Evolutionary conservation across 306 rosid genomes (phyloP).

Genomic region (Morella rubra): DNA sequence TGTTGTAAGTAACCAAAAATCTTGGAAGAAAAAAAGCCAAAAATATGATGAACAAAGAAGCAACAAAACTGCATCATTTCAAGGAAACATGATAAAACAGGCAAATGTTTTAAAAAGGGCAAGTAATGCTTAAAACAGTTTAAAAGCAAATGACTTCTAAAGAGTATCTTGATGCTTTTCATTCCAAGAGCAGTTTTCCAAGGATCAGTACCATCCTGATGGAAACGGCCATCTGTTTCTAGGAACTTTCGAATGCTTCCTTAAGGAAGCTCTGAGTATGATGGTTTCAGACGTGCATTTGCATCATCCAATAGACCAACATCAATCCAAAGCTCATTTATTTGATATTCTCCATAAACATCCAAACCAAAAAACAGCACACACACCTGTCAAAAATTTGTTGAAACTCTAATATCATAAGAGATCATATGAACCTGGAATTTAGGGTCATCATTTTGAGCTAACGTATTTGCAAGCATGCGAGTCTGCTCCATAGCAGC

Average conservation of each 20-base stretch:
- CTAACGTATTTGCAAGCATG: conserved; percentile 89
- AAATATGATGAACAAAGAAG: not conserved
- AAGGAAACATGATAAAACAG: no score
- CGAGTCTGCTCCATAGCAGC: conserved; percentile 97
- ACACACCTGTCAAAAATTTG: not conserved
- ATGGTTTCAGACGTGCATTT: conserved; percentile 1
- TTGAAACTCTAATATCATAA: conserved; percentile 19
- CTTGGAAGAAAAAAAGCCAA: not conserved
- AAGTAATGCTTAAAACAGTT: not conserved
- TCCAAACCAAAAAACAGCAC: not conserved
- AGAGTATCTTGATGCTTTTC: not conserved
- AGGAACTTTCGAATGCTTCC: not conserved
- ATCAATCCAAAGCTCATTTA: not conserved
- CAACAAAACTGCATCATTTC: not conserved
- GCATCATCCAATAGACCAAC: not conserved
- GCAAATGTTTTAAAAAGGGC: no score
- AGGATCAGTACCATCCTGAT: not conserved
- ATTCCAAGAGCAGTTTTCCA: not conserved
- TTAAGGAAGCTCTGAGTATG: not conserved
- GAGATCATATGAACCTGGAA: conserved; percentile 68
- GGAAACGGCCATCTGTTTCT: not conserved
- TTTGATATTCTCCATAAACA: not conserved
- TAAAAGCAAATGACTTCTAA: not conserved
- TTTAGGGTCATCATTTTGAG: conserved; percentile 91
- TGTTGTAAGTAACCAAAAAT: not conserved